Conservation (phyloP, 768 basidiomycete genomes). For the Termitomyces sp. region DNA sequence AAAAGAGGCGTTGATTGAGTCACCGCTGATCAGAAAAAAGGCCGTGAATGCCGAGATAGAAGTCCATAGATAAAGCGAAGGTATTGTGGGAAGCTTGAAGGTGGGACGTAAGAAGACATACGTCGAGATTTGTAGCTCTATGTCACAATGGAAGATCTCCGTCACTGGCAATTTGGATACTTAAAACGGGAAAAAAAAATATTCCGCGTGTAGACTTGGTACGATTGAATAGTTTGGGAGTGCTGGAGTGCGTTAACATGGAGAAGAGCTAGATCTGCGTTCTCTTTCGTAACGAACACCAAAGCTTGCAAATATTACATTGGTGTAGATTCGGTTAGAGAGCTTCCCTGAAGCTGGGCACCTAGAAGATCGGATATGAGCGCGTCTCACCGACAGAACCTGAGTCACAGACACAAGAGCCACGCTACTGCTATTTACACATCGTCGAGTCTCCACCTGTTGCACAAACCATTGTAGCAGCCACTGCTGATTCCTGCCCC, state of each 20-base stretch:
- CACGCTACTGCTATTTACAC: neutral
- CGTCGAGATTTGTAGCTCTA: constrained; percentile 1
- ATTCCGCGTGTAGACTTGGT: neutral
- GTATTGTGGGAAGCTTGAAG: neutral
- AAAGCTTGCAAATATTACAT: constrained; percentile 4
- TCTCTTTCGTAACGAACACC: constrained; percentile 8
- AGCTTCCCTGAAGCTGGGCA: neutral
- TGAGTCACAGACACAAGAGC: neutral
- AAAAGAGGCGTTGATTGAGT: constrained; percentile 2
- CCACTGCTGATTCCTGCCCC: neutral
- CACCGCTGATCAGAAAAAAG: constrained; percentile 15
- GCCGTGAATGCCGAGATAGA: constrained; percentile 13
- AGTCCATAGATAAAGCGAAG: neutral
- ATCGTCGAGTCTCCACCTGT: neutral
- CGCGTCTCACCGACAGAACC: constrained; percentile 4
- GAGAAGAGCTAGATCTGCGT: constrained; percentile 2
- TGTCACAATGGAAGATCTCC: neutral
- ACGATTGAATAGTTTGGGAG: neutral
- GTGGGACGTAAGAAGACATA: constrained; percentile 11
- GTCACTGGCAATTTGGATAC: neutral
- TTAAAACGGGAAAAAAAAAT: neutral
- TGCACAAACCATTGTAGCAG: neutral
- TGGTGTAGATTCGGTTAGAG: constrained; percentile 1
- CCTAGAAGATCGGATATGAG: constrained; percentile 10
- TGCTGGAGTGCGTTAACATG: neutral